Base-by-base conservation (phyloP, 2,329 filamentous ascomycete species). In the Alternaria gansuensis region DNA sequence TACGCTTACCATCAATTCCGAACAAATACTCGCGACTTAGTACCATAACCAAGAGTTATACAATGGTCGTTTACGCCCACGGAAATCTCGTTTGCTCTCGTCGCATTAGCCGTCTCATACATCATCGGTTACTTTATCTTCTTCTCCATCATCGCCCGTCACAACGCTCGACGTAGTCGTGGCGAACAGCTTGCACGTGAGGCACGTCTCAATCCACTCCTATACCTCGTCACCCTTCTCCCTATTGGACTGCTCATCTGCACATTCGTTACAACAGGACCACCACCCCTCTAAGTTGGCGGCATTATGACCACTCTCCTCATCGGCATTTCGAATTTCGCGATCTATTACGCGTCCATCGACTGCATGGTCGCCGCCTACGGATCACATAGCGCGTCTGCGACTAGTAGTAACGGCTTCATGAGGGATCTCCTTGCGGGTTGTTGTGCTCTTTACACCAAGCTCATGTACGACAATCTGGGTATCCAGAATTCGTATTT, bases 281-380 rank as follows among this genome's bases (percentile, higher is more conserved):
- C 89, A 83, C 90, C 51, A 84, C 82, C 11, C 83, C 87, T 26
- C 82, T 89, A 80, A 78, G 90, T 62, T 88, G 88, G 83, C 0
- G 83, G 33, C 79, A 80, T 52, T 78, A 90, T 58, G 51, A 66
- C 49, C 8, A 40, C 69, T 28, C 55, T 71, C 17, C 52, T 73
- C 5, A 87, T 92, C 53, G 90, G 89, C 21, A 87, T 91, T 52
- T 88, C 90, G 46, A 92, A 72, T 49, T 90, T 88, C 62, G 79
- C 84, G 34, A 90, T 91, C 57, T 90, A 91, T 77, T 90, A 90
- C 85, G 87, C 88, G 0, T 91, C 89, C 0, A 89, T 91, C 61
- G 88, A 92, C 74, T 92, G 92, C 79, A 91, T 91, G 87, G 84
- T 91, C 14, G 88, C 87, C 36, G 86, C 88, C 0, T 90, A 91